These are phyloP conservation scores for Colletotrichum zoysiae DNA, from an alignment of 2,329 filamentous ascomycete species.

Conservation along the genomic window DNA sequence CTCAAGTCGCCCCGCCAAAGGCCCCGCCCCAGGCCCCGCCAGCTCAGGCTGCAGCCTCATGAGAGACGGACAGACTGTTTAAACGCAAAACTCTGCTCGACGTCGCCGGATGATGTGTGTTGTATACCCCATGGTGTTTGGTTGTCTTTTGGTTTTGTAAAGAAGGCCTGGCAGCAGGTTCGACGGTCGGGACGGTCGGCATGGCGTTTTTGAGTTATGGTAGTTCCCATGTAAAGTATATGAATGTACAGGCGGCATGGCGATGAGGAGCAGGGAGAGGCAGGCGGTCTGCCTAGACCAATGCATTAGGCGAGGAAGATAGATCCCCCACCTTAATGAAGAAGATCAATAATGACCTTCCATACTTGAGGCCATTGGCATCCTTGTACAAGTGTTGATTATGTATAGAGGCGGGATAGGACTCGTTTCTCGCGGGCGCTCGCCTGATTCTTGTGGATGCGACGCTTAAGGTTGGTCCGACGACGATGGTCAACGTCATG, in stretches of 20 bases:
- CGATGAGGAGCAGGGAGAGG: constrained; percentile 19
- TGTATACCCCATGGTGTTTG: constrained; percentile 42
- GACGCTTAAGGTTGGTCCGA: not conserved
- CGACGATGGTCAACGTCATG: not conserved
- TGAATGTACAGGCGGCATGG: constrained; percentile 30
- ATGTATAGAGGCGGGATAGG: not conserved
- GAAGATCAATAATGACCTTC: constrained; percentile 33
- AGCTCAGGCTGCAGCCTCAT: constrained; percentile 26
- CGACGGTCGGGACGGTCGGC: constrained; percentile 36
- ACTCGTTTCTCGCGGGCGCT: not conserved
- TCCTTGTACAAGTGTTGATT: not conserved
- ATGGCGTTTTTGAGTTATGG: constrained; percentile 37
- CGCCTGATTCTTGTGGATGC: not conserved
- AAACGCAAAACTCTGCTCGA: constrained; percentile 28
- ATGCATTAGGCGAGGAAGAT: constrained; percentile 17
- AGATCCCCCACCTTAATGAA: constrained; percentile 32
- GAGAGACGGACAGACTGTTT: constrained; percentile 4
- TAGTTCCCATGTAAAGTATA: constrained; percentile 38
- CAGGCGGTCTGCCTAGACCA: constrained; percentile 14
- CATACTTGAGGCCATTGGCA: not conserved
- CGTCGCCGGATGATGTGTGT: constrained; percentile 38
- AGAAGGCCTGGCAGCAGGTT: constrained; percentile 31
- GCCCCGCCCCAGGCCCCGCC: constrained; percentile 13
- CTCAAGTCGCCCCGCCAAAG: constrained; percentile 15
- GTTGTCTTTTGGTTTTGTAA: constrained; percentile 38